Base-by-base conservation (phyloP, 148 eudicot genomes). In the Hydrangea macrophylla region DNA sequence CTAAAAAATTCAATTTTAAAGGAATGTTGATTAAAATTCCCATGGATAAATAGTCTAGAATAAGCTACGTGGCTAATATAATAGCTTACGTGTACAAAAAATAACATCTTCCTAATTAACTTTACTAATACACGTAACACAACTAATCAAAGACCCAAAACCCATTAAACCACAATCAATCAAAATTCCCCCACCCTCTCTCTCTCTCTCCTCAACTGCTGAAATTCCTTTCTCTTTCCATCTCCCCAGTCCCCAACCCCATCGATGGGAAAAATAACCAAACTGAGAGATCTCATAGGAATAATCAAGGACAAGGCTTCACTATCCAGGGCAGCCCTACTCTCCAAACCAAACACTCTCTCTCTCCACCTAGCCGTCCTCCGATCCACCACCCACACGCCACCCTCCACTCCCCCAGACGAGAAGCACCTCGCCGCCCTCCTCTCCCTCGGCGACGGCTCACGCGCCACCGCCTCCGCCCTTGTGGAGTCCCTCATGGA, bases 261-360 rank as follows among this genome's bases (percentile, higher is more conserved):
- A 26, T 18, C 64, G 15, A 76, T 80, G 84, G 75, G 73, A 27
- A 35, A 42, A 67, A 65, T 37, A 20, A 65, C 25, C 7, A 77
- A 27, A 25, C 62, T 86, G 44, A 71, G 85, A 25, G 85, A 90
- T 39, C 71, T 90, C 25, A 55, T 87, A 27, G 89, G 92, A 1
- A 71, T 70, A 20, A 71, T 90, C 18, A 90, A 90, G 35, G 96
- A 88, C 79, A 88, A 87, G 50, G 84, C 83, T 0, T 82, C 96
- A 2, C 58, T 75, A 26, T 84, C 86, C 75, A 87, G 84, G 61
- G 88, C 87, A 12, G 79, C 90, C 7, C 42, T 83, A 2, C 60
- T 85, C 35, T 75, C 84, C n/a, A 80, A 73, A 50, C 78, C 81
- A 60, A 56, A 62, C 69, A 70, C 81, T 54, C 68, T 75, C 3